Conservation (phyloP, 1,284 basidiomycete species). For the Exobasidium cylindrosporum region DNA sequence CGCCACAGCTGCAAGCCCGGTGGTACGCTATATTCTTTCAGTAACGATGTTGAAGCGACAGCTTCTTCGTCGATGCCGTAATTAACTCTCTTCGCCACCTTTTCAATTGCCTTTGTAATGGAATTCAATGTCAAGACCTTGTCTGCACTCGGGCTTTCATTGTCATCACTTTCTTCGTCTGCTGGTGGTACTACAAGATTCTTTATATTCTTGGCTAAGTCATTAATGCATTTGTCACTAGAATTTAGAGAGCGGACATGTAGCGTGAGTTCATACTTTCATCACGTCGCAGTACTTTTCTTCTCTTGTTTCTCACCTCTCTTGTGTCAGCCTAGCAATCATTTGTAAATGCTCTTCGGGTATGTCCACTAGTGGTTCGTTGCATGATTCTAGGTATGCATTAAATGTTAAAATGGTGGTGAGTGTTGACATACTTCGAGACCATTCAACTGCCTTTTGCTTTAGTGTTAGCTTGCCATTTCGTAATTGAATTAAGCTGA, state of each 20-base stretch:
- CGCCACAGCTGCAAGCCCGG: constrained; percentile 70
- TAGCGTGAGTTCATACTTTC: too few species aligned
- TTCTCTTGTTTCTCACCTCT: constrained; percentile 18
- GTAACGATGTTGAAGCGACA: not conserved
- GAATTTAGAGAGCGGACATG: too few species aligned
- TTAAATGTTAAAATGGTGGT: constrained; percentile 41
- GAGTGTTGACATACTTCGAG: constrained; percentile 75
- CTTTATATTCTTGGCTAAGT: constrained; percentile 35
- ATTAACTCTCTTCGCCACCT: constrained; percentile 39
- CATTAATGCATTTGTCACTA: constrained; percentile 37
- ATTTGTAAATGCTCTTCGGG: constrained; percentile 69
- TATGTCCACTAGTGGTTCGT: constrained; percentile 59
- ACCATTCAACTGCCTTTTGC: constrained; percentile 72
- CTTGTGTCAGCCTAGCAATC: constrained; percentile 72
- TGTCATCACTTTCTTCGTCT: constrained; percentile 14
- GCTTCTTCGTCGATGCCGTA: constrained; percentile 25
- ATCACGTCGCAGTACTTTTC: too few species aligned
- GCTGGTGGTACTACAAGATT: constrained; percentile 35
- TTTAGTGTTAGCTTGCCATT: constrained; percentile 72
- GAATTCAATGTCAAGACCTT: constrained; percentile 20
- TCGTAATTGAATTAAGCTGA: constrained; percentile 50
- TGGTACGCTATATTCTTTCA: constrained; percentile 7
- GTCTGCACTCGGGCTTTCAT: not conserved
- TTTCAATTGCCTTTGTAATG: constrained; percentile 31
- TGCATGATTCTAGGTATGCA: constrained; percentile 23